Evolutionary conservation across 2,329 filamentous ascomycete species (phyloP), one percentile per base, ranked within the genome.

Genomic region (Sporothrix inflata): DNA sequence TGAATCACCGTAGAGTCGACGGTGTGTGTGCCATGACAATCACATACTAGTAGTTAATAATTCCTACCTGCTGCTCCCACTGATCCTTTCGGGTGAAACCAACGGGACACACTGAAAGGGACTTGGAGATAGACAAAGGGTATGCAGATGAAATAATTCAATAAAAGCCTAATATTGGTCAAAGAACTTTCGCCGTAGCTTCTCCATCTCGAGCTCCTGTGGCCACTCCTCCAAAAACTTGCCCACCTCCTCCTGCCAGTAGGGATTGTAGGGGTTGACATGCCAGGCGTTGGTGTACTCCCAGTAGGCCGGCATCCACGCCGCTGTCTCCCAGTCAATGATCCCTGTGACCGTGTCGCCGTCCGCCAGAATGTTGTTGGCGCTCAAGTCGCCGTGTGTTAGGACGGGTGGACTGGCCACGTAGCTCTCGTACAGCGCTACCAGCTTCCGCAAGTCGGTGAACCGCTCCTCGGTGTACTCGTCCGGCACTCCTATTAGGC

Each of bases 201-300:
- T 55, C 19, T 69, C 66, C 66, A 69, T 57, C n/a, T 57, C 34
- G 8, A 69, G 66, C 47, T 55, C 66, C 0, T 4, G 16, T 6
- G 66, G 47, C 16, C 11, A 42, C n/a, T n/a, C n/a, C n/a, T n/a
- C n/a, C n/a, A n/a, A n/a, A n/a, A n/a, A n/a, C n/a, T n/a, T n/a
- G n/a, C n/a, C n/a, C n/a, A 72, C 70, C 40, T 68, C 51, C 14
- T 68, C 63, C 19, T 61, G 70, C 51, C n/a, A 72, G 40, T 40
- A 72, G 9, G 65, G 51, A 30, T 72, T 42, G 30, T 68, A 49
- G 14, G 70, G 70, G 12, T 60, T 71, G n/a, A 72, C 70, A 21
- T 61, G n/a, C 70, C 70, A 72, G 2, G 70, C 53, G 30, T 72
- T 72, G n/a, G 71, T 67, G 34, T 73, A 74, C 40, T 73, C 71